These are phyloP conservation scores for Euphrasia confusa DNA, from an alignment of 257 asterid species.

Conservation along the genomic window DNA sequence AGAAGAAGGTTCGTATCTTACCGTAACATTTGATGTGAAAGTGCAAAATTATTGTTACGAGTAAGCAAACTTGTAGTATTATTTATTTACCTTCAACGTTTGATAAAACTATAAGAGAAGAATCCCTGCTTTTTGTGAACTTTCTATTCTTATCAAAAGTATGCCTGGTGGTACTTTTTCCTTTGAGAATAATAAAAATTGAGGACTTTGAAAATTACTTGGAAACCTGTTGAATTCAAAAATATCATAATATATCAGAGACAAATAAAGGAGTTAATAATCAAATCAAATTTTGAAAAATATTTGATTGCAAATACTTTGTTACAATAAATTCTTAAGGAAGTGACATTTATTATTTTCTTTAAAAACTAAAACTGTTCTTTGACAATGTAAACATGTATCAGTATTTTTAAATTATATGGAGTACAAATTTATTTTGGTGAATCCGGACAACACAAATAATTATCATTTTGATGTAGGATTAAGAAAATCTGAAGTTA, in stretches of 20 bases:
- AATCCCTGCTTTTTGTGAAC: not conserved
- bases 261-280: not conserved
- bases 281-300: not conserved
- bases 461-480: too few species aligned
- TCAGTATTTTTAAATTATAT: too few species aligned
- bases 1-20: constrained; percentile 39
- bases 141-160: not conserved
- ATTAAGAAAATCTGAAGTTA: too few species aligned
- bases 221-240: not conserved
- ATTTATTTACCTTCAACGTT: not conserved
- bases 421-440: too few species aligned
- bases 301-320: too few species aligned
- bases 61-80: not conserved
- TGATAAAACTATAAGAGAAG: too few species aligned
- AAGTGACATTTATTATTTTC: too few species aligned
- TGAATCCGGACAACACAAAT: too few species aligned
- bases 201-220: not conserved
- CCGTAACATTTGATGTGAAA: constrained; percentile 13
- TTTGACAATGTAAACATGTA: too few species aligned
- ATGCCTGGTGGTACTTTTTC: too few species aligned
- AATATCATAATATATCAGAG: not conserved
- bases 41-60: not conserved
- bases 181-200: not conserved
- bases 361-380: too few species aligned
- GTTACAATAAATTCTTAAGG: too few species aligned